Percentiles rank a stretch among this genome's conserved stretches.
These are phyloP conservation scores for Flaveria brownii DNA, from an alignment of 129 eudicot species.

Conservation along the genomic window DNA sequence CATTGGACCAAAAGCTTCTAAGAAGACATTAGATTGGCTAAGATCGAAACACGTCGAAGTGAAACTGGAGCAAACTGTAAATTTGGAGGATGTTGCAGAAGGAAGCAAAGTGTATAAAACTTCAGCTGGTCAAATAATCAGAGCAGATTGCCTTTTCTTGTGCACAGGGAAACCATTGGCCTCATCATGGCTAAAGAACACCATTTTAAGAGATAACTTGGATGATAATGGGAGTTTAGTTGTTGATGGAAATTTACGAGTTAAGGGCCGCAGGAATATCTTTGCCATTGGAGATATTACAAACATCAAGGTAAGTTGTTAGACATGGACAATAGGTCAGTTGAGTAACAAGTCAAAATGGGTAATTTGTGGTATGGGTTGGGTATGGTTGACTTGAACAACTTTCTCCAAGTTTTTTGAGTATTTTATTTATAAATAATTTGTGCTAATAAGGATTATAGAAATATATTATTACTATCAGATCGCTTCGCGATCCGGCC, in stretches of 20 bases:
- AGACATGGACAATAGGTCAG: background rate
- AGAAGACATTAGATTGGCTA: conserved; percentile 70
- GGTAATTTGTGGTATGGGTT: background rate
- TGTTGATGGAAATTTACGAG: conserved; percentile 69
- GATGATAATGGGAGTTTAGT: conserved; percentile 59
- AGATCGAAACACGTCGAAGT: conserved; percentile 67
- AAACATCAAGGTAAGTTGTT: conserved; percentile 60
- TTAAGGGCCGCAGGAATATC: conserved; percentile 56
- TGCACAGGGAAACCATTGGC: conserved; percentile 76
- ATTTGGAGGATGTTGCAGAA: conserved; percentile 44
- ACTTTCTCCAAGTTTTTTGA: background rate
- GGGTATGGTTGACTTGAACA: background rate
- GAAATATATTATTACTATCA: background rate
- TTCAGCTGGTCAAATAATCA: conserved; percentile 59
- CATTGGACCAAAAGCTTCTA: conserved; percentile 78
- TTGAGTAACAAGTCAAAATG: no score
- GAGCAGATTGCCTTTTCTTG: conserved; percentile 72
- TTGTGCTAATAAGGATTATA: no score
- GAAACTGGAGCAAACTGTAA: conserved; percentile 58
- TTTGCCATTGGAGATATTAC: conserved; percentile 87
- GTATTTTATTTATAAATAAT: no score
- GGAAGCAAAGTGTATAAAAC: conserved; percentile 57
- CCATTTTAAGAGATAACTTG: conserved; percentile 49
- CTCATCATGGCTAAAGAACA: conserved; percentile 66
- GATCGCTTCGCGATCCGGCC: no score